These are phyloP conservation scores for Cladosporium phlei DNA, from an alignment of 2,329 filamentous ascomycete genomes.

Conservation along the genomic window DNA sequence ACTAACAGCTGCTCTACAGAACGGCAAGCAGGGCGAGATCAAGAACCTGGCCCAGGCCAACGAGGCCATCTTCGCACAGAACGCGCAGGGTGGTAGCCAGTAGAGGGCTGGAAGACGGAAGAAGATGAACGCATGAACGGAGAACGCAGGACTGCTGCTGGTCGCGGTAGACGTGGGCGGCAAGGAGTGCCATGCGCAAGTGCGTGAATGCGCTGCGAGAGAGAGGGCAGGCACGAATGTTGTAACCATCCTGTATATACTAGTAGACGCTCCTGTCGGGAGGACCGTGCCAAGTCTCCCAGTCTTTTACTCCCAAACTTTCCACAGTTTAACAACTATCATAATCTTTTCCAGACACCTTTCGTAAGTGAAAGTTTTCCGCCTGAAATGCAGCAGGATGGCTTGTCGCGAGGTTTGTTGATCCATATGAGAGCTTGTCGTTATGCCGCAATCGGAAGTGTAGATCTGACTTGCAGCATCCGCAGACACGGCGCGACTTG, in stretches of 20 bases:
- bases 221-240: constrained; percentile 13
- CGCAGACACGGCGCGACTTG: constrained; percentile 11
- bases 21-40: constrained; percentile 89
- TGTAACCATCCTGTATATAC: constrained; percentile 26
- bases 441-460: not conserved
- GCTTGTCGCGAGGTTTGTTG: constrained; percentile 10
- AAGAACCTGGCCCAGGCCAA: constrained; percentile 64
- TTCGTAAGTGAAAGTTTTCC: not conserved
- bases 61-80: constrained; percentile 43
- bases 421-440: not conserved
- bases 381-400: constrained; percentile 11
- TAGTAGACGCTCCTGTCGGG: constrained; percentile 15
- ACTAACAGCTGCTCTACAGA: constrained; percentile 52
- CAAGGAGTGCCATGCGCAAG: constrained; percentile 3
- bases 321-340: too few relatives aligned
- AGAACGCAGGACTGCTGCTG: constrained; percentile 8
- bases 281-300: constrained; percentile 16
- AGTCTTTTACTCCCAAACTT: too few relatives aligned
- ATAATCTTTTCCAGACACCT: not conserved
- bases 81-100: constrained; percentile 33
- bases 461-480: not conserved
- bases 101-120: constrained; percentile 9
- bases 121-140: constrained; percentile 11
- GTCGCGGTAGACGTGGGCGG: constrained; percentile 1
- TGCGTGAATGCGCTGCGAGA: constrained; percentile 10